Conservation (phyloP, 2,329 filamentous ascomycete genomes). For the Fusarium brevicatenulatum region DNA sequence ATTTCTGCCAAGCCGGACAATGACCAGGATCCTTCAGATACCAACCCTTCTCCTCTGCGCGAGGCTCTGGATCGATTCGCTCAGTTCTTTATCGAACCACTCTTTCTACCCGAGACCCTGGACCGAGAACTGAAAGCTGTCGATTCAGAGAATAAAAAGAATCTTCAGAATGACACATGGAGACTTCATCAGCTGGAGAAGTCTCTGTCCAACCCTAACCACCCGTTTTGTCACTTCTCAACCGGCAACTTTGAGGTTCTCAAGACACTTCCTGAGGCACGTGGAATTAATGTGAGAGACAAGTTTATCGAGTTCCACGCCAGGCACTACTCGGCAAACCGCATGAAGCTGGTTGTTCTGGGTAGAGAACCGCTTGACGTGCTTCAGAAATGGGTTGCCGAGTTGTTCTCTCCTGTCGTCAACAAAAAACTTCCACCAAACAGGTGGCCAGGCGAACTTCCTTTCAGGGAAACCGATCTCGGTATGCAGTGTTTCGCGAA, state of each 20-base stretch:
- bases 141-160: constrained; percentile 98
- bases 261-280: constrained; percentile 81
- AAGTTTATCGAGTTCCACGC: constrained; percentile 94
- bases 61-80: constrained; percentile 91
- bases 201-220: constrained; percentile 84
- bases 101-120: constrained; percentile 85
- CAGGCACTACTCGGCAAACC: constrained; percentile 89
- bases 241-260: constrained; percentile 89
- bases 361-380: constrained; percentile 85
- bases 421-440: constrained; percentile 81
- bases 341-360: constrained; percentile 90
- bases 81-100: constrained; percentile 89
- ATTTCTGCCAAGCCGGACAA: constrained; percentile 82
- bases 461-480: constrained; percentile 61
- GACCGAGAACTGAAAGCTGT: constrained; percentile 90
- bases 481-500: constrained; percentile 84
- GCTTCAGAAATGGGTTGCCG: constrained; percentile 83
- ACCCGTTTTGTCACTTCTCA: constrained; percentile 91
- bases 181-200: constrained; percentile 88
- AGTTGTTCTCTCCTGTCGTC: constrained; percentile 82
- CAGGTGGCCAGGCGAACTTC: constrained; percentile 62
- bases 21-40: constrained; percentile 63
- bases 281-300: constrained; percentile 84
- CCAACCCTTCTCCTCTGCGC: constrained; percentile 71
- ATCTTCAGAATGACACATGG: constrained; percentile 90